A percentile compares a stretch with the other conserved stretches of the same genome.
Conservation (phyloP, 345 rosid genomes). For the Theobroma cacao region DNA sequence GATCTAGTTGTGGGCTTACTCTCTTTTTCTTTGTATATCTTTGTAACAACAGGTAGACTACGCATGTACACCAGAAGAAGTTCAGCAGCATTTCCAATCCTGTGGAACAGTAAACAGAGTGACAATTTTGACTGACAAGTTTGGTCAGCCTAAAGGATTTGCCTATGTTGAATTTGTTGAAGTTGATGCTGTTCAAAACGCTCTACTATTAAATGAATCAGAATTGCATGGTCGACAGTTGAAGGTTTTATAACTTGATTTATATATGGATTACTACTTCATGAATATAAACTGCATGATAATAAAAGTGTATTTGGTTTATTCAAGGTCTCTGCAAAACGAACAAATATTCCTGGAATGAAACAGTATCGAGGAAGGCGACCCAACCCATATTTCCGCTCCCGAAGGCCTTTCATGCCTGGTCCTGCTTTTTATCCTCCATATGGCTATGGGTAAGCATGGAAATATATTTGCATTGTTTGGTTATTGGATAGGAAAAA, state of each 20-base stretch:
- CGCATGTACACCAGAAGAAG: slow-evolving; percentile 97
- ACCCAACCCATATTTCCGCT: slow-evolving; percentile 58
- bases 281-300: not conserved
- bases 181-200: slow-evolving; percentile 90
- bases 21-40: slow-evolving; percentile 8
- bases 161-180: slow-evolving; percentile 98
- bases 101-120: slow-evolving; percentile 98
- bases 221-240: slow-evolving; percentile 97
- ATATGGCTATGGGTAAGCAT: slow-evolving; percentile 75
- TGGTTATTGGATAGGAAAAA: not conserved
- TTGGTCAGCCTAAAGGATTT: slow-evolving; percentile 98
- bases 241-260: slow-evolving; percentile 49
- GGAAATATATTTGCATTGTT: slow-evolving; percentile 5
- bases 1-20: slow-evolving; percentile 3
- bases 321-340: slow-evolving; percentile 86
- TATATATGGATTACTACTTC: not conserved
- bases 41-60: slow-evolving; percentile 77
- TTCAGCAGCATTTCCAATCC: slow-evolving; percentile 97
- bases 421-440: slow-evolving; percentile 62
- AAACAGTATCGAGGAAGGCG: slow-evolving; percentile 92
- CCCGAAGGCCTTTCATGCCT: slow-evolving; percentile 80
- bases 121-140: slow-evolving; percentile 97
- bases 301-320: slow-evolving; percentile 12
- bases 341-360: slow-evolving; percentile 97
- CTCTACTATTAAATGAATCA: slow-evolving; percentile 87